Evolutionary conservation across 2,329 filamentous ascomycete genomes (phyloP), one percentile per base, ranked within the genome.

Genomic region (Xylariaceae sp.): DNA sequence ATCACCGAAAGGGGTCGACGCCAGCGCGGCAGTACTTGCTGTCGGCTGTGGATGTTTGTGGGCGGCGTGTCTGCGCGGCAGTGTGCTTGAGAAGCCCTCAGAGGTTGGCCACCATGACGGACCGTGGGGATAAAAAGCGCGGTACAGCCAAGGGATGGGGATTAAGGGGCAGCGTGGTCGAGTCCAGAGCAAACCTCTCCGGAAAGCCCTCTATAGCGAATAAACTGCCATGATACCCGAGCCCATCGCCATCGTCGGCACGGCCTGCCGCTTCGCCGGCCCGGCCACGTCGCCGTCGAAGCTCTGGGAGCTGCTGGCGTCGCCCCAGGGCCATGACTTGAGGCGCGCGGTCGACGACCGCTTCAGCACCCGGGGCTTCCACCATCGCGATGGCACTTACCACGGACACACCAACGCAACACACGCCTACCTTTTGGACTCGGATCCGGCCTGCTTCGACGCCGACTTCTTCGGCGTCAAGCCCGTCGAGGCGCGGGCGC

Each of bases 391-490:
- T 18, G 15, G 25, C n/a, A 12, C 13, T 5, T 19, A 29, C 14
- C 27, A 29, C 17, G 32, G 32, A 6, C 25, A 24, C 14, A 35
- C 17, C 15, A 35, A 35, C 15, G 25, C 23, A 5, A 21, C 15
- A 10, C 25, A 29, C 14, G 25, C 25, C 14, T 29, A 35, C 14
- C 29, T 35, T 22, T 17, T 35, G 19, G 16, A 31, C 16, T 14
- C 22, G n/a, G 29, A 29, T 15, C 28, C 22, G 10, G 10, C 23
- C 9, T 6, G 6, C 9, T 38, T 38, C n/a, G 36, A 38, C 21
- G 32, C 32, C 8, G 19, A 22, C 8, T 38, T 38, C 19, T 38
- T 38, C 24, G 19, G 28, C 5, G 30, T 38, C n/a, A 17, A 22
- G 14, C 23, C 36, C 6, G 15, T 14, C n/a, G 36, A 38, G 21